phyloP scores from a whole-genome alignment of 1,284 basidiomycete species.

The Lentinus polychrous region DNA sequence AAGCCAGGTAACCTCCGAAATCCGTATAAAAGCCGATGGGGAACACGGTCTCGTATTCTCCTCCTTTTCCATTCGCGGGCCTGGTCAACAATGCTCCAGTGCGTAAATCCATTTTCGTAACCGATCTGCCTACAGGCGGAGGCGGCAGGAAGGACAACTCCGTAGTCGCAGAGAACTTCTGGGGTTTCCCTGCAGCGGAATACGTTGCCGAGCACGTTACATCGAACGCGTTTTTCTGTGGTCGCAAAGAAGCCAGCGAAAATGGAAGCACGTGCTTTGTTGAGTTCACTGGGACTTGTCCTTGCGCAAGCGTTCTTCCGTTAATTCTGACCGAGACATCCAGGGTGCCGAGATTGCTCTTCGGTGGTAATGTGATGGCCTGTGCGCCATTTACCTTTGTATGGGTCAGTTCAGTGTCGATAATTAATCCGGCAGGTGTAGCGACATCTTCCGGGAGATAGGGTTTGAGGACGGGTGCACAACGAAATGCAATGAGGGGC shows the following conservation, averaged over 20 bases:
- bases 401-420: constrained; percentile 53
- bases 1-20: constrained; percentile 52
- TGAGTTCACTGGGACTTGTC: constrained; percentile 45
- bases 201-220: constrained; percentile 44
- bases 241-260: constrained; percentile 36
- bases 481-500: constrained; percentile 62
- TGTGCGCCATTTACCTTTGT: constrained; percentile 39
- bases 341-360: constrained; percentile 21
- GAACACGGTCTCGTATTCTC: constrained; percentile 52
- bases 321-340: constrained; percentile 37
- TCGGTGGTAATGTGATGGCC: constrained; percentile 34
- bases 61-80: constrained; percentile 39
- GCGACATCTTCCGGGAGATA: constrained; percentile 51
- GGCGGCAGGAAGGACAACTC: constrained; percentile 52
- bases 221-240: constrained; percentile 39
- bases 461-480: constrained; percentile 59
- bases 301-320: constrained; percentile 32
- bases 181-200: constrained; percentile 16
- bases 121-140: constrained; percentile 36
- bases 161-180: constrained; percentile 42
- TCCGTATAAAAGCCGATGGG: constrained; percentile 71
- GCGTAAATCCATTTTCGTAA: constrained; percentile 64
- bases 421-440: constrained; percentile 36
- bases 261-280: constrained; percentile 45
- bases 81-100: constrained; percentile 62